phyloP scores from a whole-genome alignment of 2,329 filamentous ascomycete genomes.

The Leptographium radiaticola region DNA sequence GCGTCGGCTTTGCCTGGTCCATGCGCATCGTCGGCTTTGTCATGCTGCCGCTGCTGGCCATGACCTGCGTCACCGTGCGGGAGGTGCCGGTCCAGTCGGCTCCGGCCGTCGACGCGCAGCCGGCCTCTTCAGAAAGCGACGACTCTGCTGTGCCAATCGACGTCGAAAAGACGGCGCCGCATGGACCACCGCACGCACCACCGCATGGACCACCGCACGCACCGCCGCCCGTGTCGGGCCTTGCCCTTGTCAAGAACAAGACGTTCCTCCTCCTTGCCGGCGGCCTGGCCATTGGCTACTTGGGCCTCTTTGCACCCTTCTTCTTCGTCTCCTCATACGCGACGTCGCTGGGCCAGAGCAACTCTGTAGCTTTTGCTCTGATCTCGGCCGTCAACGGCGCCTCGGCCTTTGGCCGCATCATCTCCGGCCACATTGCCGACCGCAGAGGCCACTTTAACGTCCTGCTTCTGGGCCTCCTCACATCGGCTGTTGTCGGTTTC shows the following conservation, averaged over 20 bases:
- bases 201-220: constrained; percentile 14
- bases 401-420: constrained; percentile 35
- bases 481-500: too few species aligned
- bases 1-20: constrained; percentile 3
- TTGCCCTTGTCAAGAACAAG: constrained; percentile 16
- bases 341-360: constrained; percentile 25
- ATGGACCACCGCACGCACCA: constrained; percentile 29
- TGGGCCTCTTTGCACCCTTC: constrained; percentile 34
- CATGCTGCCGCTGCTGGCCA: neutral
- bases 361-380: constrained; percentile 44
- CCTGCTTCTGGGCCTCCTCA: too few species aligned
- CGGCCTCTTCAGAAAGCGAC: too few species aligned
- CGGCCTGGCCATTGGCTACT: constrained; percentile 16
- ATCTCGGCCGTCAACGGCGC: constrained; percentile 48
- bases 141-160: too few species aligned
- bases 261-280: constrained; percentile 31
- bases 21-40: constrained; percentile 1
- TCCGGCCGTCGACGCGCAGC: too few species aligned
- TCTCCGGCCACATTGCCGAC: constrained; percentile 37
- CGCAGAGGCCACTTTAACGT: constrained; percentile 33
- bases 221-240: constrained; percentile 23
- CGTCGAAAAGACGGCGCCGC: constrained; percentile 11
- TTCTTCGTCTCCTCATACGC: constrained; percentile 44
- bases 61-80: neutral
- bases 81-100: too few species aligned